Evolutionary conservation across 2,329 filamentous ascomycete species (phyloP), one percentile per base, ranked within the genome.

Genomic region (Magnaporthiopsis rhizophila): DNA sequence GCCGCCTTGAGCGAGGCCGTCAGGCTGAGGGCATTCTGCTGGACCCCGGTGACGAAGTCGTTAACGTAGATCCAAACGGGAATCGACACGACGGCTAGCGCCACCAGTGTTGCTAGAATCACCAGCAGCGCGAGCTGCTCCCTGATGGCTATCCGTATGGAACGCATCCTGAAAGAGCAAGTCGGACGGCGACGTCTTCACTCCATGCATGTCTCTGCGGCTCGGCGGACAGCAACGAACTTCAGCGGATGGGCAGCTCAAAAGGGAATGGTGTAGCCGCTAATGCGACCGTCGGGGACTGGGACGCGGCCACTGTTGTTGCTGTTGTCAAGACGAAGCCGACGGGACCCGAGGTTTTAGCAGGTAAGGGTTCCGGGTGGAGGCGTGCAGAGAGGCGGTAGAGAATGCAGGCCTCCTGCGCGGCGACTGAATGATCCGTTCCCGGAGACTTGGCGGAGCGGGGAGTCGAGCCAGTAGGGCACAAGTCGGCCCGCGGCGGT

Each of bases 1-100:
- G 90, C 87, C 26, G 92, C 89, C 75, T 97, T 97, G 72, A 97
- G 86, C 3, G 90, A 92, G 8, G 93, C 93, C 1, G 91, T 91
- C 67, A 97, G 81, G 32, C 87, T 80, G 61, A 97, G 84, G 62
- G 88, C 84, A 62, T 84, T 81, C 15, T 84, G 76, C 72, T 83
- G 79, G 68, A 86, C 79, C 62, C 76, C 72, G 68, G 78, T 68
- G 67, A 85, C 82, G 69, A 84, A 85, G 66, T 76, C 73, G 69
- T 85, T 80, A 70, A 86, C 82, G 68, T 80, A 86, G 65, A 85
- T 74, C 83, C 83, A 86, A 74, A 88, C 90, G 70, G 92, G 91
- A 67, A 97, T 84, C 21, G 91, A 87, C 66, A 97, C 83, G 67
- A 96, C 86, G 64, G 89, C 86, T 67, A 97, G 83, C 64, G 89